A percentile compares a stretch with the other conserved stretches of the same genome.
Evolutionary conservation across 257 asterid species (phyloP).

Genomic region (Fraxinus pennsylvanica): DNA sequence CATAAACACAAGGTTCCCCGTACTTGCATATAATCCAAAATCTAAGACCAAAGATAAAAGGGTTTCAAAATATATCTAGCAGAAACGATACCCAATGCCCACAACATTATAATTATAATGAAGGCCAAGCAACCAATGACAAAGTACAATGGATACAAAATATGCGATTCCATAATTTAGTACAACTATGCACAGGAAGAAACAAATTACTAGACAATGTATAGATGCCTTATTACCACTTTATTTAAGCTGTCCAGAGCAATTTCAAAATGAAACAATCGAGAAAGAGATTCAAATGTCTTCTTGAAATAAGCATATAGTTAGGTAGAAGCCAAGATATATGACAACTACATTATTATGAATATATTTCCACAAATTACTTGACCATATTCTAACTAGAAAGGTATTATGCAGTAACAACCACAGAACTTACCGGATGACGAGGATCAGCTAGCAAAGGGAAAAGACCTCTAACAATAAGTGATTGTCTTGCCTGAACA

Average conservation of each 20-base stretch:
- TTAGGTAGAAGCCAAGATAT: background rate
- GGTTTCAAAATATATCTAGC: background rate
- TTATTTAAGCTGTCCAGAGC: background rate
- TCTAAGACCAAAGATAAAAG: background rate
- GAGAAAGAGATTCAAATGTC: background rate
- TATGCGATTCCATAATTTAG: no score
- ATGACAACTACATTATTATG: background rate
- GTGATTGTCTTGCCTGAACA: constrained; percentile 89
- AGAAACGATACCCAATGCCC: background rate
- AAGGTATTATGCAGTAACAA: background rate
- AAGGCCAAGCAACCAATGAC: no score
- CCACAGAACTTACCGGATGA: constrained; percentile 66
- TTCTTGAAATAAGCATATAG: background rate
- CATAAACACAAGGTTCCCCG: background rate
- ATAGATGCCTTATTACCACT: background rate
- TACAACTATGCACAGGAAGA: no score
- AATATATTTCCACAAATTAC: background rate
- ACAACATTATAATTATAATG: no score
- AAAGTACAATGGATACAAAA: no score
- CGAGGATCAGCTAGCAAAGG: constrained; percentile 96
- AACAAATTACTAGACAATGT: no score
- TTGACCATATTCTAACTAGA: background rate
- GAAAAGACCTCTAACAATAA: constrained; percentile 80
- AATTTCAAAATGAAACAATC: background rate
- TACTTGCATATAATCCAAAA: background rate